phyloP scores from a whole-genome alignment of 2,329 filamentous ascomycete genomes.

The Pseudogymnoascus sp. region DNA sequence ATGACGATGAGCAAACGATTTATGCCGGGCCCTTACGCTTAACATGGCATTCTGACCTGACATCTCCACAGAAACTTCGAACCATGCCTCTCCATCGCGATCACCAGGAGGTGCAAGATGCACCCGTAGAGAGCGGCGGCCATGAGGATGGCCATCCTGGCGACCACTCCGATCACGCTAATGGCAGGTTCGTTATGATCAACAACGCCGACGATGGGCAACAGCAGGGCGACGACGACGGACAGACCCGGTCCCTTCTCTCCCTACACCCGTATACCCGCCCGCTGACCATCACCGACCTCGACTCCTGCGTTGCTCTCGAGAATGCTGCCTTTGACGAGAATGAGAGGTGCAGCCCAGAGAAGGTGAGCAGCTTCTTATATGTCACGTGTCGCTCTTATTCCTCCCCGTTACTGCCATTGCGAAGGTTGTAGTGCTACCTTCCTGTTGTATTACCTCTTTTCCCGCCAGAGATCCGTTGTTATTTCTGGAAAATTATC shows the following conservation, averaged over 20 bases:
- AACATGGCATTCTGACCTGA: conserved; percentile 6
- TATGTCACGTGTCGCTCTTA: not conserved
- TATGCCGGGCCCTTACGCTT: conserved; percentile 3
- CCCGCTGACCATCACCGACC: conserved; percentile 57
- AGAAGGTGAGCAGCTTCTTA: conserved; percentile 39
- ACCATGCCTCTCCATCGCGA: conserved; percentile 1
- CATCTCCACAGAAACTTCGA: not conserved
- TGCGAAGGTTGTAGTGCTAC: not conserved
- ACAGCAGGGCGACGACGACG: not conserved
- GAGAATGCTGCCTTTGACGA: conserved; percentile 48
- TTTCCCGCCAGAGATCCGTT: conserved; percentile 3
- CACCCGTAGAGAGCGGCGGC: not conserved
- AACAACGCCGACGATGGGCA: not conserved
- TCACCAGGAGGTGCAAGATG: conserved; percentile 6
- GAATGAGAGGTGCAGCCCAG: conserved; percentile 40
- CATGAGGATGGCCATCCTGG: not conserved
- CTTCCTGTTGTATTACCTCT: not conserved
- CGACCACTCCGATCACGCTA: not conserved
- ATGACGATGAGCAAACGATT: conserved; percentile 4
- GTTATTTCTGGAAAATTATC: not conserved
- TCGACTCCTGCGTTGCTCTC: conserved; percentile 49
- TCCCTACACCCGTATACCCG: conserved; percentile 65
- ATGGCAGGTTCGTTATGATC: not conserved
- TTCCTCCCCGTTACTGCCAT: not conserved
- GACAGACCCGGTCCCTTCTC: conserved; percentile 31